Conservation (phyloP, 345 rosid species). For the Physaria fendleri region DNA sequence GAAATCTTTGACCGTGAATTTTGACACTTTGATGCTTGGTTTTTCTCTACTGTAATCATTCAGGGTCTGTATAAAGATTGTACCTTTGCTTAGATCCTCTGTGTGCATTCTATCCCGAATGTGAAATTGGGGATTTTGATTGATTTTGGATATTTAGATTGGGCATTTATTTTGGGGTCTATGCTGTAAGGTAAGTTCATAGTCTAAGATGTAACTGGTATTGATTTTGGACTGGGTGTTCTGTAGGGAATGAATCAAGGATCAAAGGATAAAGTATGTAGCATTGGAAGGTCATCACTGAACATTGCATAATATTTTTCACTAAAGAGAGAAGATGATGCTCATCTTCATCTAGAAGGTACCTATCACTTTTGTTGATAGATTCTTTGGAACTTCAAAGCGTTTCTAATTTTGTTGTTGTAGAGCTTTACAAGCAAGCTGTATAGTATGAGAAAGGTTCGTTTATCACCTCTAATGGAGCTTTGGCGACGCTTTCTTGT, state of each 20-base stretch:
- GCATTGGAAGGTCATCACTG: slow-evolving; percentile 49
- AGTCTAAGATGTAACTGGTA: not conserved
- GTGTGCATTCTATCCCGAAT: not conserved
- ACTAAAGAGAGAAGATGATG: slow-evolving; percentile 47
- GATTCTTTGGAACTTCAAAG: too few relatives aligned
- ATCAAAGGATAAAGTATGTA: slow-evolving; percentile 46
- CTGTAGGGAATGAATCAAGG: slow-evolving; percentile 42
- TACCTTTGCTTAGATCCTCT: not conserved
- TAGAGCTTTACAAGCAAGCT: slow-evolving; percentile 92
- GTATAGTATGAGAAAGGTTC: slow-evolving; percentile 87
- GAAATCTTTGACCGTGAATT: too few relatives aligned
- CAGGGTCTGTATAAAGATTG: not conserved
- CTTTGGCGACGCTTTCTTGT: slow-evolving; percentile 93
- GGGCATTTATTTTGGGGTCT: not conserved
- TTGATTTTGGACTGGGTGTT: not conserved
- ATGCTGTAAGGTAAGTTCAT: not conserved
- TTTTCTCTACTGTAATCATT: too few relatives aligned
- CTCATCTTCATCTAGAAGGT: too few relatives aligned
- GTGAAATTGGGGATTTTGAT: slow-evolving; percentile 5
- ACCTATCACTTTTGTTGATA: too few relatives aligned
- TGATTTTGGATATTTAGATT: not conserved
- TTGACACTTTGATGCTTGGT: too few relatives aligned
- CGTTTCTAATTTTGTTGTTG: not conserved
- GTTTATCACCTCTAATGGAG: slow-evolving; percentile 75
- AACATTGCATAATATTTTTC: slow-evolving; percentile 63